A percentile compares a stretch with the other conserved stretches of the same genome.
phyloP scores from a whole-genome alignment of 345 rosid genomes.

The Lepidium didymum region DNA sequence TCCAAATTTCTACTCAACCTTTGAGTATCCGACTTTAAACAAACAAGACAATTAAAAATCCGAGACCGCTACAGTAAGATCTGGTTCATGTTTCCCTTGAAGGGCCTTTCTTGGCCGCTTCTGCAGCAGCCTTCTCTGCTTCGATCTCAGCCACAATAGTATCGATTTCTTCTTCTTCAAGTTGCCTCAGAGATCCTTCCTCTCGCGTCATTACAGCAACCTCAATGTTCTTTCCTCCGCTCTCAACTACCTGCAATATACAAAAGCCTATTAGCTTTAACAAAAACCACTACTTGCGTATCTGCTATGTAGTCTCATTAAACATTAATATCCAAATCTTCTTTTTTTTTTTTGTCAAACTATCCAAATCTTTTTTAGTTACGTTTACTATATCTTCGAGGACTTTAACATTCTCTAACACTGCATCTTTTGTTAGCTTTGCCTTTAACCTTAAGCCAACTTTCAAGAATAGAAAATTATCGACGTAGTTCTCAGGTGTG shows the following conservation, averaged over 20 bases:
- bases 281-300: not conserved
- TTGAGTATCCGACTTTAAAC: not conserved
- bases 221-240: constrained; percentile 98
- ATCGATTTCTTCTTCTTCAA: constrained; percentile 88
- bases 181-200: constrained; percentile 54
- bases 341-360: no score
- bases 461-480: not conserved
- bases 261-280: not conserved
- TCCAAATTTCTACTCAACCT: not conserved
- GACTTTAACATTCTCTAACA: not conserved
- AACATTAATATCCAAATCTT: not conserved
- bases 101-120: constrained; percentile 95
- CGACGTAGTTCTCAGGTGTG: not conserved
- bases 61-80: not conserved
- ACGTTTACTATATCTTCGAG: not conserved
- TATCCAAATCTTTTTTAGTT: not conserved
- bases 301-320: not conserved
- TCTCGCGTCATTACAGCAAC: constrained; percentile 88
- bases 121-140: constrained; percentile 96
- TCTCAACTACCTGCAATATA: constrained; percentile 73
- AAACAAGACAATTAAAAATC: not conserved
- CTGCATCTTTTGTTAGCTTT: not conserved
- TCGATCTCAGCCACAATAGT: constrained; percentile 86
- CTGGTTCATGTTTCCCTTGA: constrained; percentile 39
- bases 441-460: not conserved